Conservation (phyloP, 116 monocot species). For the Iris pallida region DNA sequence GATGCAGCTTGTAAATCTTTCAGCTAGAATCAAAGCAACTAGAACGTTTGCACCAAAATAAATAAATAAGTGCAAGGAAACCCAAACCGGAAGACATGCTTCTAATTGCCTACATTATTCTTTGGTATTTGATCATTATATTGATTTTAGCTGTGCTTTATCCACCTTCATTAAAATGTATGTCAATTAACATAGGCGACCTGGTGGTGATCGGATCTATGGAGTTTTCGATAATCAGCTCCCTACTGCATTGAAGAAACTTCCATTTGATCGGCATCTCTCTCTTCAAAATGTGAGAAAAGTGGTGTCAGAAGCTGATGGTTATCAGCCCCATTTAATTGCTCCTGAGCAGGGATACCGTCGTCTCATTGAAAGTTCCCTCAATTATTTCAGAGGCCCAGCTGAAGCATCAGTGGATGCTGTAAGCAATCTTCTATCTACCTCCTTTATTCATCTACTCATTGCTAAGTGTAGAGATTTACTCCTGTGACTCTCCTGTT, state of each 20-base stretch:
- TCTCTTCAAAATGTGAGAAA: constrained; percentile 63
- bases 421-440: constrained; percentile 29
- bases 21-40: no score
- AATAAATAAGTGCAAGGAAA: background rate
- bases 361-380: constrained; percentile 61
- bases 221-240: constrained; percentile 81
- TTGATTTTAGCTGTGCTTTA: background rate
- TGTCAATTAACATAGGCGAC: constrained; percentile 29
- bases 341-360: constrained; percentile 94
- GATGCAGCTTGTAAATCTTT: no score
- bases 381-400: constrained; percentile 65
- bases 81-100: no score
- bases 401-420: constrained; percentile 79
- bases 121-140: no score
- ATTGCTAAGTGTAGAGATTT: background rate
- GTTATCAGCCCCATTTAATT: constrained; percentile 96
- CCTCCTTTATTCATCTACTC: background rate
- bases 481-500: background rate
- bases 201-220: constrained; percentile 74
- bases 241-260: constrained; percentile 64
- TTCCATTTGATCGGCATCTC: constrained; percentile 70
- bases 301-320: constrained; percentile 81
- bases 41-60: no score
- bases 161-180: background rate
- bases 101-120: no score